Evolutionary conservation across 176 grass and related monocot species (phyloP), one percentile per base, ranked within the genome.

Genomic region (Puya raimondii): DNA sequence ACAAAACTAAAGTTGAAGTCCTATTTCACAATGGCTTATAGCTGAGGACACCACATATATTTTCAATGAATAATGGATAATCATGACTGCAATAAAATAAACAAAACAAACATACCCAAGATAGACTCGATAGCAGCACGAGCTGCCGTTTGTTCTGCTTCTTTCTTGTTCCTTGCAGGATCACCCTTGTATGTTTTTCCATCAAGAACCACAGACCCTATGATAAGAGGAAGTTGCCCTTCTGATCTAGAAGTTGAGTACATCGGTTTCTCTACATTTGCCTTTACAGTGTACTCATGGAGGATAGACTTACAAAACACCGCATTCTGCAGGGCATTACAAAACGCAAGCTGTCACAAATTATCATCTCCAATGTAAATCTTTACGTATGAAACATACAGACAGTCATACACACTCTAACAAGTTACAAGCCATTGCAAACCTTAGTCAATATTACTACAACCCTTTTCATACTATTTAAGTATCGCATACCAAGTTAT

Each of bases 131-230:
- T 21, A 9, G 51, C 88, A 72, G 42, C 61, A 79, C 65, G 69
- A 74, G 85, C 91, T 65, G 81, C 82, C 58, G 59, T 82, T 47
- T 96, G 88, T 82, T 96, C 77, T 14, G 85, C 85, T 7, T 81
- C 76, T 79, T 85, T 96, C 82, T 86, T 96, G 69, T 11, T 86
- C 42, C 3, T 66, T 67, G 68, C 80, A 75, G 58, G 20, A 69
- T 66, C 79, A 82, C 91, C 85, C 42, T 33, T 66, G 66, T 88
- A 96, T 10, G 21, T 79, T 21, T 64, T 79, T 25, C 82, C 82
- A 70, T 78, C 67, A 48, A 91, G 78, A 12, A 64, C 63, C 68
- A 96, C 79, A 21, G 76, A 81, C 63, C 82, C 71, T 73, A 76
- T 49, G 83, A 73, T 88, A 11, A 66, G 11, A 10, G 16, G 53